A percentile compares a stretch with the other conserved stretches of the same genome.
Evolutionary conservation across 2,329 filamentous ascomycete genomes (phyloP).

Genomic region (Fonsecaea monophora): DNA sequence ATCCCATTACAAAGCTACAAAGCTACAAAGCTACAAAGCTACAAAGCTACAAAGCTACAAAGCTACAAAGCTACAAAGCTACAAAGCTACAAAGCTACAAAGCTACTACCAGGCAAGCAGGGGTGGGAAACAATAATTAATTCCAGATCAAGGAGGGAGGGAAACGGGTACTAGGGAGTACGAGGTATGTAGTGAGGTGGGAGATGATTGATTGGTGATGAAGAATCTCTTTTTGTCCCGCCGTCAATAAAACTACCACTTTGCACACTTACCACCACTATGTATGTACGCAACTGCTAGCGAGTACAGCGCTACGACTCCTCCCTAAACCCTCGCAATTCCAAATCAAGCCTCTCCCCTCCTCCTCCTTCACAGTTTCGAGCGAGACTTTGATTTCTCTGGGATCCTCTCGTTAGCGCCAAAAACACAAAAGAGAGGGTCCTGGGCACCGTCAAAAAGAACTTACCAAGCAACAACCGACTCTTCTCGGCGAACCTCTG

Average conservation of each 20-base stretch:
- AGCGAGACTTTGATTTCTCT: slow-evolving; percentile 11
- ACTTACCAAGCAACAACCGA: slow-evolving; percentile 26
- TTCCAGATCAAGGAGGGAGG: no score
- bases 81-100: background rate
- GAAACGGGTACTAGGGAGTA: no score
- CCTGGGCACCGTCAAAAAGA: no score
- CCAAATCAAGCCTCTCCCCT: background rate
- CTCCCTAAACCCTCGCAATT: background rate
- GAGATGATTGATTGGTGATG: no score
- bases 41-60: background rate
- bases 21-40: background rate
- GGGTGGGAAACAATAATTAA: no score
- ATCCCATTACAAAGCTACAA: background rate
- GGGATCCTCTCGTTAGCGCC: background rate
- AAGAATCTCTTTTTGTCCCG: background rate
- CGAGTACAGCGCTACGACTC: background rate
- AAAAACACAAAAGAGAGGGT: no score
- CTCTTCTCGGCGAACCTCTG: slow-evolving; percentile 54
- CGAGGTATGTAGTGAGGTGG: no score
- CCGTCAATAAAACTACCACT: background rate
- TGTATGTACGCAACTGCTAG: no score
- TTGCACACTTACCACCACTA: background rate
- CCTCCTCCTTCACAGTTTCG: background rate
- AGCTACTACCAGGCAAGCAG: no score
- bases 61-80: background rate